phyloP scores from a whole-genome alignment of 2,329 filamentous ascomycete species.

The Colletotrichum coccodes region DNA sequence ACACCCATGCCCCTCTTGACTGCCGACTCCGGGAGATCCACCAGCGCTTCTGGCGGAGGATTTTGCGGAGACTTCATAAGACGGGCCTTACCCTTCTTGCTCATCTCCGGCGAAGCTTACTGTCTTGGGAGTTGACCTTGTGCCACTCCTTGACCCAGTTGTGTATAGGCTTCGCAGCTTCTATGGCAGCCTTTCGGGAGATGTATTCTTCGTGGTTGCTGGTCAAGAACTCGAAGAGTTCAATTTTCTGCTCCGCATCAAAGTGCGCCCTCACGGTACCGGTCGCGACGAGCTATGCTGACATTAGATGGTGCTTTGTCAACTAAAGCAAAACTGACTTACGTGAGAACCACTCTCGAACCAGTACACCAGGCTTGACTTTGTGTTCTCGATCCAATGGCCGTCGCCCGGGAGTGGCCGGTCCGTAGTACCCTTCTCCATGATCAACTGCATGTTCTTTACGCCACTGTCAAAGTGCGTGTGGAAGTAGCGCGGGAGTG shows the following conservation, averaged over 20 bases:
- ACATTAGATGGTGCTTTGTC: conserved; percentile 7
- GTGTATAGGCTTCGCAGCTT: conserved; percentile 70
- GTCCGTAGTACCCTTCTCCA: conserved; percentile 74
- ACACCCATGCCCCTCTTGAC: conserved; percentile 68
- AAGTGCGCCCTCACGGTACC: conserved; percentile 84
- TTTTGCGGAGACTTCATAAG: conserved; percentile 68
- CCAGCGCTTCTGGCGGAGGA: conserved; percentile 65
- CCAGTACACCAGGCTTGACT: conserved; percentile 88
- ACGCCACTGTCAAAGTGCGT: conserved; percentile 91
- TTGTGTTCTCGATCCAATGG: conserved; percentile 79
- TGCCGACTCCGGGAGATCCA: conserved; percentile 67
- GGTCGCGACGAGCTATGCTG: conserved; percentile 75
- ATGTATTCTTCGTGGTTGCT: conserved; percentile 85
- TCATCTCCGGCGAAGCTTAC: conserved; percentile 73
- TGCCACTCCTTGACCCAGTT: conserved; percentile 75
- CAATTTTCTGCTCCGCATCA: conserved; percentile 81
- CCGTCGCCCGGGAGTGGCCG: conserved; percentile 69
- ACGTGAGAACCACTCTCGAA: conserved; percentile 87
- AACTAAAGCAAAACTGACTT: conserved; percentile 46
- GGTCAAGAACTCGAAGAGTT: conserved; percentile 85
- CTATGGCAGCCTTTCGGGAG: conserved; percentile 72
- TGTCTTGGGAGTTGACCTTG: conserved; percentile 65
- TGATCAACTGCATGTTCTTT: conserved; percentile 84
- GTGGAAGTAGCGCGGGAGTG: conserved; percentile 88
- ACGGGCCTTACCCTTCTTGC: conserved; percentile 71